Evolutionary conservation across 768 basidiomycete genomes (phyloP).

Genomic region (Gyrodon lividus): DNA sequence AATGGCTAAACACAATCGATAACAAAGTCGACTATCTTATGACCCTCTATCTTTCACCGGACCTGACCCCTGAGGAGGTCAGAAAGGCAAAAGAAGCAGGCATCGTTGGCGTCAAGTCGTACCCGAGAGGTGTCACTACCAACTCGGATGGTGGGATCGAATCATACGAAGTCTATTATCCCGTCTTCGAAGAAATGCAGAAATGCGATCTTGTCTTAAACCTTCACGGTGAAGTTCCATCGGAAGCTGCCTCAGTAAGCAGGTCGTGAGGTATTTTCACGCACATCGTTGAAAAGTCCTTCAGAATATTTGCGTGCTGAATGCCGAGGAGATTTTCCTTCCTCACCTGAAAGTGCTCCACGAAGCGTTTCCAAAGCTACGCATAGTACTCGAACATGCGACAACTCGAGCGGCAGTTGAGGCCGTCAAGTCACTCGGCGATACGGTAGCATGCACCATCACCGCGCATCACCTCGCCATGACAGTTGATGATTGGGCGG

Average conservation of each 20-base stretch:
- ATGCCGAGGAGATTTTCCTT: conserved; percentile 88
- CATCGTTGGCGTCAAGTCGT: conserved; percentile 90
- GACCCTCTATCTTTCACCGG: conserved; percentile 93
- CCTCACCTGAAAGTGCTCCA: conserved; percentile 85
- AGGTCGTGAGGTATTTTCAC: conserved; percentile 1
- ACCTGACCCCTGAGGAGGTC: conserved; percentile 88
- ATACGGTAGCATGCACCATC: conserved; percentile 92
- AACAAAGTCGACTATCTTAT: conserved; percentile 84
- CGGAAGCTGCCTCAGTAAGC: conserved; percentile 61
- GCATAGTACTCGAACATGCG: conserved; percentile 96
- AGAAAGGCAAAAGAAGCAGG: conserved; percentile 84
- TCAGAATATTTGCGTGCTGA: conserved; percentile 88
- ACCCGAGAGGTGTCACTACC: conserved; percentile 96
- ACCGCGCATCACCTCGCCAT: conserved; percentile 94
- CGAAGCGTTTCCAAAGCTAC: conserved; percentile 77
- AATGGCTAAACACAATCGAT: conserved; percentile 70
- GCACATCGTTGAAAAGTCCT: not conserved
- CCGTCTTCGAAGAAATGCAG: conserved; percentile 92
- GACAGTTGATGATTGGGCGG: conserved; percentile 96
- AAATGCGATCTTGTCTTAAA: conserved; percentile 92
- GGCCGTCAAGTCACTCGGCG: conserved; percentile 71
- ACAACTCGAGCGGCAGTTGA: conserved; percentile 92
- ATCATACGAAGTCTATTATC: conserved; percentile 91
- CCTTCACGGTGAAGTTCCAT: conserved; percentile 95
- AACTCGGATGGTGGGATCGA: conserved; percentile 97